A percentile compares a stretch with the other conserved stretches of the same genome.
These are phyloP conservation scores for Rubus idaeus DNA, from an alignment of 306 rosid genomes.

Conservation along the genomic window DNA sequence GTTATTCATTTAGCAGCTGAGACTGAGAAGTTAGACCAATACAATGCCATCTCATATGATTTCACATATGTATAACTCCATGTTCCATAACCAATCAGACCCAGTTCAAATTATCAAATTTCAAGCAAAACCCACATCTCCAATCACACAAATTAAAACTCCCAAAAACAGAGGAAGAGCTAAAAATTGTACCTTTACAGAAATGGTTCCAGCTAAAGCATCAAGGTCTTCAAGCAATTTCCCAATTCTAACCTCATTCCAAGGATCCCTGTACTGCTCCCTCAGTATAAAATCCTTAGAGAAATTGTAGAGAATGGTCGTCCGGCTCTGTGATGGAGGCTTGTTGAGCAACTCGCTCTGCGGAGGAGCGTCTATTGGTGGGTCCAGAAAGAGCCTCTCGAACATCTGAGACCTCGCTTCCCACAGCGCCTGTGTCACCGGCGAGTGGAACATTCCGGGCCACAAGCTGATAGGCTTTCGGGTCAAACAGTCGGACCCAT, in stretches of 20 bases:
- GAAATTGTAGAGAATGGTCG: slow-evolving; percentile 65
- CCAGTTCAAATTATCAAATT: slow-evolving; percentile 2
- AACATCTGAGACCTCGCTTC: slow-evolving; percentile 67
- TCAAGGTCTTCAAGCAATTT: slow-evolving; percentile 93
- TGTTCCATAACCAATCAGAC: neutral
- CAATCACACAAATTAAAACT: slow-evolving; percentile 7
- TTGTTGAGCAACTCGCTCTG: slow-evolving; percentile 79
- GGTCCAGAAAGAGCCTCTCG: slow-evolving; percentile 66
- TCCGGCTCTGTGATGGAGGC: slow-evolving; percentile 82
- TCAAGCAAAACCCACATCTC: slow-evolving; percentile 10
- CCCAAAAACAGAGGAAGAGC: neutral
- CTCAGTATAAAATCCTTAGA: slow-evolving; percentile 71
- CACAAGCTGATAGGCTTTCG: slow-evolving; percentile 71
- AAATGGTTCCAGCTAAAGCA: slow-evolving; percentile 89
- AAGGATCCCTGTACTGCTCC: slow-evolving; percentile 91
- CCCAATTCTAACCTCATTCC: slow-evolving; percentile 91
- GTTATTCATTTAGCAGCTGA: too few species aligned
- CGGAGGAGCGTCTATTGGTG: slow-evolving; percentile 82
- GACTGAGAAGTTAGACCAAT: too few species aligned
- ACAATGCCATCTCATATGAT: neutral
- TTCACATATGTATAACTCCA: neutral
- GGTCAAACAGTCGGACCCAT: slow-evolving; percentile 17
- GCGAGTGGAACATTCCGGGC: slow-evolving; percentile 98
- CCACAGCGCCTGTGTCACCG: slow-evolving; percentile 92
- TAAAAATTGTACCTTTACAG: slow-evolving; percentile 62